Conservation (phyloP, 371 early-diverging fungal species). For the Zychaea mexicana region DNA sequence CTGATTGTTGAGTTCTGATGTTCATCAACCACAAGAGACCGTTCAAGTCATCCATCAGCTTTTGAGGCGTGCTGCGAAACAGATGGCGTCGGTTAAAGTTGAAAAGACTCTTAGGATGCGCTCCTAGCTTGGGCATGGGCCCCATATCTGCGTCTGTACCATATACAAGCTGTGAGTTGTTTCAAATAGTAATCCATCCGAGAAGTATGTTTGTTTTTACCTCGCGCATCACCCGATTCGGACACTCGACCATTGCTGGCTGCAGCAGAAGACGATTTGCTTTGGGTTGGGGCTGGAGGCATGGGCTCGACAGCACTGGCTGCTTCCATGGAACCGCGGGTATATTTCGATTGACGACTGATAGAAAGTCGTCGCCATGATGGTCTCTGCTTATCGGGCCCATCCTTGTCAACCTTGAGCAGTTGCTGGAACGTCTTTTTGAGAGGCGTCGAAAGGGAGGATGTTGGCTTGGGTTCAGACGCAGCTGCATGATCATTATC, state of each 20-base stretch:
- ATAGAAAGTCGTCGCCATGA: constrained; percentile 23
- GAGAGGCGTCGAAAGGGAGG: constrained; percentile 21
- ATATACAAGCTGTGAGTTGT: too few species aligned
- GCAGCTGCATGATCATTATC: not conserved
- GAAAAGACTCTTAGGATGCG: constrained; percentile 35
- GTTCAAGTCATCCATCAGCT: constrained; percentile 32
- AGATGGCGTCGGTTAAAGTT: constrained; percentile 38
- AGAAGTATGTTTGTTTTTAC: not conserved
- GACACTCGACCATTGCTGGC: constrained; percentile 2
- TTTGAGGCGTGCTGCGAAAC: constrained; percentile 26
- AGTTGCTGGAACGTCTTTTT: constrained; percentile 21
- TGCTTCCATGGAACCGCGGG: constrained; percentile 18
- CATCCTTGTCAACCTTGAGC: constrained; percentile 7
- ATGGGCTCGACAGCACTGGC: constrained; percentile 11
- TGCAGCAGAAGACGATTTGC: constrained; percentile 2
- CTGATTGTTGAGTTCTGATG: constrained; percentile 15
- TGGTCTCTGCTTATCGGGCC: not conserved
- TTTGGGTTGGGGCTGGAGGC: constrained; percentile 5
- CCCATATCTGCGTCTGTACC: not conserved
- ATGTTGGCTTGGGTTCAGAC: not conserved
- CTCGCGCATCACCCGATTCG: constrained; percentile 1
- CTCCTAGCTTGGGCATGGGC: constrained; percentile 18
- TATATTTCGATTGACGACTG: constrained; percentile 9
- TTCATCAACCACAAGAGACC: constrained; percentile 20
- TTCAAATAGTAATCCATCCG: too few species aligned